Evolutionary conservation across 495 filamentous ascomycete genomes (phyloP).

Genomic region (Daldinia caldariorum): DNA sequence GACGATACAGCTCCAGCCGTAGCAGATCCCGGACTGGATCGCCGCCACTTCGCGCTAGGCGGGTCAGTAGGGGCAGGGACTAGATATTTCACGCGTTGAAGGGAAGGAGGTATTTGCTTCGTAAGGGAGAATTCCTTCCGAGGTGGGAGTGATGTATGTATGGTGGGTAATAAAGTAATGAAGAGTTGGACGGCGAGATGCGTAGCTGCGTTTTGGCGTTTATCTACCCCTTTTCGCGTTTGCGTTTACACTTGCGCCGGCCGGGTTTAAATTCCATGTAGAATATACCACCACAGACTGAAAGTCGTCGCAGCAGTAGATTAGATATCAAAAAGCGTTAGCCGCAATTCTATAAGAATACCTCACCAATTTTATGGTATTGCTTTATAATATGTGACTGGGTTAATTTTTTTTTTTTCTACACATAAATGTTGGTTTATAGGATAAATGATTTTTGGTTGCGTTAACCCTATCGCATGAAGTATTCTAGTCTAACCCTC

Average conservation of each 20-base stretch:
- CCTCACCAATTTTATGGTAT: not conserved
- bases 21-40: conserved; percentile 28
- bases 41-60: conserved; percentile 36
- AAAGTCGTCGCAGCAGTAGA: conserved; percentile 4
- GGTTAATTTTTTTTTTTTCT: not conserved
- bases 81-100: conserved; percentile 9
- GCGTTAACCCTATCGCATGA: too few species aligned
- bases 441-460: too few species aligned
- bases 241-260: not conserved
- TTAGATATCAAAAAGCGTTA: conserved; percentile 4
- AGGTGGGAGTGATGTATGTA: not conserved
- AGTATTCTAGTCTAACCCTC: too few species aligned
- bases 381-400: not conserved
- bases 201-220: not conserved
- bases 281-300: conserved; percentile 5
- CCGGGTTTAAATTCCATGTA: not conserved
- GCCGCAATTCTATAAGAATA: not conserved
- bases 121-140: not conserved
- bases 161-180: not conserved
- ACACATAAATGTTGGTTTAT: not conserved
- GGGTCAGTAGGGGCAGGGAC: conserved; percentile 20
- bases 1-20: conserved; percentile 46
- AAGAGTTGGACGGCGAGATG: not conserved
- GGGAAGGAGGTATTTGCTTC: not conserved
- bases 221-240: not conserved